Evolutionary conservation across 192 early-diverging fungal genomes (phyloP), one percentile per base, ranked within the genome.

Genomic region (Coemansia sp.): DNA sequence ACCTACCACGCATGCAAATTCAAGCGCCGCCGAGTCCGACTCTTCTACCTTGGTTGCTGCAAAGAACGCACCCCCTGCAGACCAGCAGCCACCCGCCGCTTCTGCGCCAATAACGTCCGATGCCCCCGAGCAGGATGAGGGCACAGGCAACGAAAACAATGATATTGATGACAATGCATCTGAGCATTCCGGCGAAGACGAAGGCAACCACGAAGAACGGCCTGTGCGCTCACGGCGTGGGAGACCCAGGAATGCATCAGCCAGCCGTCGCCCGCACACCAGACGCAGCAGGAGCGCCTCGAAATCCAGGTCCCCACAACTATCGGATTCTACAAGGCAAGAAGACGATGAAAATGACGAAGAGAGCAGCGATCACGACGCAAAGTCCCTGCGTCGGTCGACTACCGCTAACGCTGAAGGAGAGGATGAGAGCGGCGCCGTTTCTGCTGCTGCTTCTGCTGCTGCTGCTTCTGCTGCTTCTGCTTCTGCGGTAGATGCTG

Each of bases 1-100:
- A 11, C 23, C 55, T 5, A 36, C 35, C 23, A 45, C 36, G 25
- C 35, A 61, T 40, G 52, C 32, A 32, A 40, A 29, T 29, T 34
- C 43, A 9, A 59, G 56, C 45, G 70, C 55, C 6, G 68, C 62
- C 3, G 75, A 71, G 22, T 72, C 75, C 19, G 75, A 77, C 32
- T 52, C 40, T n/a, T 73, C 71, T 36, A 76, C 74, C 17, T 61
- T 76, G 41, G 64, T 71, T 19, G 38, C 68, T 41, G 45, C 61
- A 22, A 34, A 59, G 34, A 57, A 35, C 11, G 49, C 55, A 22
- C 63, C 50, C 34, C 23, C 29, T 29, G 43, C 35, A 33, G 67
- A 29, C 33, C 46, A 9, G 6, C 46, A 9, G 6, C 4, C 49
- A 32, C 43, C 35, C 19, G 55, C 2, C 22, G 9, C 45, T 48